Conservation (phyloP, 1,139 yeast species). For the Kurtzmaniella quercitrusa region DNA sequence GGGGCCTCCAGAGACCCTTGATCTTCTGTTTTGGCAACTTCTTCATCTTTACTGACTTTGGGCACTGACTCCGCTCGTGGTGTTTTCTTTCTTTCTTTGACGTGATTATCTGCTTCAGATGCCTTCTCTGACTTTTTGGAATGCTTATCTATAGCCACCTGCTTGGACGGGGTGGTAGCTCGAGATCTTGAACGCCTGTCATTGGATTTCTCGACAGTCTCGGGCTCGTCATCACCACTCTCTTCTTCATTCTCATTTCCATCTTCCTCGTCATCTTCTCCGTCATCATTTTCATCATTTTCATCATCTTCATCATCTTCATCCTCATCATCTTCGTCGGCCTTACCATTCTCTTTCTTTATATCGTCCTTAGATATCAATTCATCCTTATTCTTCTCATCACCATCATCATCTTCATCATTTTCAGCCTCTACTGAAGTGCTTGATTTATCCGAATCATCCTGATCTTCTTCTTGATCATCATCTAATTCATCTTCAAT, state of each 20-base stretch:
- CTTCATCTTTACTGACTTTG: conserved; percentile 9
- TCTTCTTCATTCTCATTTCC: conserved; percentile 4
- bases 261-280: conserved; percentile 5
- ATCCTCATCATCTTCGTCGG: conserved; percentile 1
- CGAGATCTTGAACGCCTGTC: conserved; percentile 3
- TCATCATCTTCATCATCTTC: conserved; percentile 4
- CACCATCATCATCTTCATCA: conserved; percentile 9
- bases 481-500: conserved; percentile 5
- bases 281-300: conserved; percentile 3
- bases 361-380: conserved; percentile 3
- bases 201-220: conserved; percentile 7
- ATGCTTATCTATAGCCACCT: conserved; percentile 4
- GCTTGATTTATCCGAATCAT: conserved; percentile 3
- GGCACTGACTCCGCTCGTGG: conserved; percentile 5
- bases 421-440: conserved; percentile 10
- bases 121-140: conserved; percentile 6
- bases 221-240: background rate
- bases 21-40: conserved; percentile 9
- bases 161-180: conserved; percentile 4
- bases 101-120: conserved; percentile 5
- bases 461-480: conserved; percentile 10
- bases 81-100: conserved; percentile 6
- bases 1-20: conserved; percentile 6
- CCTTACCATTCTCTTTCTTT: conserved; percentile 2
- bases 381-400: conserved; percentile 9